Evolutionary conservation across 2,329 filamentous ascomycete species (phyloP).

Genomic region (Bipolaris cookei): DNA sequence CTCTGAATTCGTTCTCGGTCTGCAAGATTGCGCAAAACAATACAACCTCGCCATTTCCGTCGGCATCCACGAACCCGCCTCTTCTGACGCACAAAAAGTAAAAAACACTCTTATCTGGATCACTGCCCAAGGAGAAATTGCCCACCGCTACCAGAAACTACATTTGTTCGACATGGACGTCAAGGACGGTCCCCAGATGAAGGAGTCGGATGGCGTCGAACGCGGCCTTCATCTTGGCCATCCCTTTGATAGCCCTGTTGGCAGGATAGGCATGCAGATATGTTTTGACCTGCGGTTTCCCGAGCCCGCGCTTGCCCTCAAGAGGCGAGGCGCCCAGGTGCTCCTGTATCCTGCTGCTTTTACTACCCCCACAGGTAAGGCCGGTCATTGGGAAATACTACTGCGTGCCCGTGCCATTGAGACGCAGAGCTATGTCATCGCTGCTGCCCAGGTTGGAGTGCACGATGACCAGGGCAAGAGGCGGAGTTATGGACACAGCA

Average conservation of each 20-base stretch:
- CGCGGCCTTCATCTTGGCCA: slow-evolving; percentile 59
- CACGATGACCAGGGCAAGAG: slow-evolving; percentile 72
- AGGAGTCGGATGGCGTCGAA: slow-evolving; percentile 72
- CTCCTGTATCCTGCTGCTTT: slow-evolving; percentile 90
- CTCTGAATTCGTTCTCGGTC: slow-evolving; percentile 77
- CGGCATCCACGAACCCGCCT: slow-evolving; percentile 70
- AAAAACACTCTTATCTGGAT: slow-evolving; percentile 74
- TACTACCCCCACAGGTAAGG: slow-evolving; percentile 80
- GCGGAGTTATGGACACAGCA: slow-evolving; percentile 82
- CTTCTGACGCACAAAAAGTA: slow-evolving; percentile 57
- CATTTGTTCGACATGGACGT: slow-evolving; percentile 83
- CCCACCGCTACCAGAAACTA: slow-evolving; percentile 80
- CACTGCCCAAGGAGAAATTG: slow-evolving; percentile 63
- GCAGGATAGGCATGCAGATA: slow-evolving; percentile 78
- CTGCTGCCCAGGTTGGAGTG: slow-evolving; percentile 76
- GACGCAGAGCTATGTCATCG: slow-evolving; percentile 85
- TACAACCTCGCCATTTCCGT: slow-evolving; percentile 78
- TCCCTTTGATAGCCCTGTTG: slow-evolving; percentile 76
- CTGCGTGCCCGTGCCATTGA: slow-evolving; percentile 84
- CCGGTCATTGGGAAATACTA: slow-evolving; percentile 80
- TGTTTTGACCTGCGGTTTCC: slow-evolving; percentile 92
- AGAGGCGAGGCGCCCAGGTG: slow-evolving; percentile 71
- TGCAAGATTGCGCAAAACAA: slow-evolving; percentile 70
- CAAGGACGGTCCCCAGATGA: slow-evolving; percentile 62
- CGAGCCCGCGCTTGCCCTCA: slow-evolving; percentile 73